These are phyloP conservation scores for Petunia hybrid DNA, from an alignment of 305 asterid genomes.

Conservation along the genomic window DNA sequence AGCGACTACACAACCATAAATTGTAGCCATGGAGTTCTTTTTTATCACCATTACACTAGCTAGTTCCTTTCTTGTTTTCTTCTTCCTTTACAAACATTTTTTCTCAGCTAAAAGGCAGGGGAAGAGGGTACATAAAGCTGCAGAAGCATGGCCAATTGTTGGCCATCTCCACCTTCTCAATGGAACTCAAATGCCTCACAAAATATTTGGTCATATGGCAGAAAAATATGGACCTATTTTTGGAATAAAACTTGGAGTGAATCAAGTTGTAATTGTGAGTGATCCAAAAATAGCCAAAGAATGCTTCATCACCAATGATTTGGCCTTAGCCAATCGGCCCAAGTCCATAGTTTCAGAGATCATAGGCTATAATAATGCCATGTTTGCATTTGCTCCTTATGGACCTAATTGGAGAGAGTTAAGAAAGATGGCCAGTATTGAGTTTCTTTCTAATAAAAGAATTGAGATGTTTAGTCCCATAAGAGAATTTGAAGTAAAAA, in stretches of 20 bases:
- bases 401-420: slow-evolving; percentile 43
- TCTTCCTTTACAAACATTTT: neutral
- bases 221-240: slow-evolving; percentile 47
- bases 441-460: slow-evolving; percentile 35
- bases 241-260: slow-evolving; percentile 37
- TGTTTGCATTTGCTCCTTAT: slow-evolving; percentile 34
- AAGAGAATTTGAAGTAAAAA: slow-evolving; percentile 34
- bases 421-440: slow-evolving; percentile 35
- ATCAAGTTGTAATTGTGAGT: slow-evolving; percentile 35
- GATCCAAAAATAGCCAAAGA: slow-evolving; percentile 40
- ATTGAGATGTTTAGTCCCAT: slow-evolving; percentile 35
- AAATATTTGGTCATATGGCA: slow-evolving; percentile 33
- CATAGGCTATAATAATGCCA: slow-evolving; percentile 31
- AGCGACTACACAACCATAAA: no score
- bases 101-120: neutral
- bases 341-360: neutral
- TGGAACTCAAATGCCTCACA: slow-evolving; percentile 38
- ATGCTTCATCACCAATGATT: slow-evolving; percentile 33
- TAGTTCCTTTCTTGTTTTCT: neutral
- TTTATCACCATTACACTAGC: neutral
- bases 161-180: slow-evolving; percentile 46
- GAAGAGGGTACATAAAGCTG: slow-evolving; percentile 16
- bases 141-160: slow-evolving; percentile 37
- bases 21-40: no score
- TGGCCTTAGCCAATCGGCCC: slow-evolving; percentile 28